Conservation (phyloP, 805 yeast species). For the Pichia thaimueangensis region DNA sequence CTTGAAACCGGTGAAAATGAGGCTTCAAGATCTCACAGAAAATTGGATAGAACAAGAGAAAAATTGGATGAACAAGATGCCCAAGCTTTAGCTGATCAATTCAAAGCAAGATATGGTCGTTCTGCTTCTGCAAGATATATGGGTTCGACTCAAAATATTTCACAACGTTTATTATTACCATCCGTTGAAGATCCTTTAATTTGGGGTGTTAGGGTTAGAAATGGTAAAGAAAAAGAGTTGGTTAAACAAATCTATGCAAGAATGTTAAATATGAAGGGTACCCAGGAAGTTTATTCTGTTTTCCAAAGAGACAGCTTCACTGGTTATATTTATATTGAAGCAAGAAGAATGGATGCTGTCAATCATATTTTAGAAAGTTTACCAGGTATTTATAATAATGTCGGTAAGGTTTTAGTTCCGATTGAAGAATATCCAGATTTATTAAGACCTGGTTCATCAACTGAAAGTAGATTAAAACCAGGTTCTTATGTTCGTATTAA, state of each 20-base stretch:
- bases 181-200: constrained; percentile 94
- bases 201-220: constrained; percentile 92
- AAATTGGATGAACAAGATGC: constrained; percentile 92
- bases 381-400: constrained; percentile 69
- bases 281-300: constrained; percentile 80
- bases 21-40: constrained; percentile 70
- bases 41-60: constrained; percentile 76
- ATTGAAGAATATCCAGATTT: constrained; percentile 93
- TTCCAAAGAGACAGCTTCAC: constrained; percentile 91
- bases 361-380: constrained; percentile 83
- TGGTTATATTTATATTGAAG: constrained; percentile 92
- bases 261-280: constrained; percentile 68
- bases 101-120: constrained; percentile 88
- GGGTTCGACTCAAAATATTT: constrained; percentile 79
- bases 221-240: constrained; percentile 87
- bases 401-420: constrained; percentile 71
- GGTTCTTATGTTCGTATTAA: constrained; percentile 89
- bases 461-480: constrained; percentile 82
- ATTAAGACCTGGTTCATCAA: constrained; percentile 79
- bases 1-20: constrained; percentile 40
- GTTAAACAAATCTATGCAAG: constrained; percentile 81
- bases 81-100: constrained; percentile 84
- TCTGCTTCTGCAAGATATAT: constrained; percentile 73
- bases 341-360: constrained; percentile 88
- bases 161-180: constrained; percentile 89